Conservation (phyloP, 805 yeast species). For the Cyberlindnera mrakii region DNA sequence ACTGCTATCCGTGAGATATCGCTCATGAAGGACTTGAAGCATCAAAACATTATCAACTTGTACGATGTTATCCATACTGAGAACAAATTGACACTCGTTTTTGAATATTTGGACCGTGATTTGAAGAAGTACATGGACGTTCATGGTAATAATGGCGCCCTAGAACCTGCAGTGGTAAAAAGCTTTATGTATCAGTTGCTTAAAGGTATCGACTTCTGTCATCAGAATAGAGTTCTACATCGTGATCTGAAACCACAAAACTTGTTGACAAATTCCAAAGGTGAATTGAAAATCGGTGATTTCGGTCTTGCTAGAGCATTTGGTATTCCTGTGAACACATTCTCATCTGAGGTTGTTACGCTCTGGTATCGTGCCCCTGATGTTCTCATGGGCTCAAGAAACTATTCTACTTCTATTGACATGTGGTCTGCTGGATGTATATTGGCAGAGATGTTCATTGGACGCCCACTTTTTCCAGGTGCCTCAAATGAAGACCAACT, state of each 20-base stretch:
- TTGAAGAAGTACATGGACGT: conserved; percentile 91
- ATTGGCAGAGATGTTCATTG: conserved; percentile 97
- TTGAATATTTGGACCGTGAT: conserved; percentile 91
- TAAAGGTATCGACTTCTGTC: conserved; percentile 71
- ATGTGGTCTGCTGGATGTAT: conserved; percentile 99
- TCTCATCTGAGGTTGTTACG: conserved; percentile 95
- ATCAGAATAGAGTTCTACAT: conserved; percentile 59
- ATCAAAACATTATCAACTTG: conserved; percentile 85
- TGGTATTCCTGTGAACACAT: conserved; percentile 96
- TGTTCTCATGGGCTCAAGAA: conserved; percentile 88
- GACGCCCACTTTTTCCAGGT: conserved; percentile 94
- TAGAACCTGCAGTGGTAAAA: conserved; percentile 81
- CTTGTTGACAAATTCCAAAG: conserved; percentile 79
- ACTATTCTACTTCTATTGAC: conserved; percentile 94
- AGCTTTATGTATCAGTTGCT: conserved; percentile 92
- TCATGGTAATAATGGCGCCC: conserved; percentile 78
- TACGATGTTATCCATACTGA: conserved; percentile 97
- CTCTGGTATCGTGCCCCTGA: conserved; percentile 98
- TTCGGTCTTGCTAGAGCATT: conserved; percentile 96
- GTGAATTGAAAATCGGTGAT: conserved; percentile 91
- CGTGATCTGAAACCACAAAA: conserved; percentile 93
- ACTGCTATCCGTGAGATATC: conserved; percentile 97
- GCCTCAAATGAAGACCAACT: conserved; percentile 94
- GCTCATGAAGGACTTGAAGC: conserved; percentile 87
- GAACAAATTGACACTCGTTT: conserved; percentile 88